These are phyloP conservation scores for Tolypocladium sp. DNA, from an alignment of 2,329 filamentous ascomycete species.

Conservation along the genomic window DNA sequence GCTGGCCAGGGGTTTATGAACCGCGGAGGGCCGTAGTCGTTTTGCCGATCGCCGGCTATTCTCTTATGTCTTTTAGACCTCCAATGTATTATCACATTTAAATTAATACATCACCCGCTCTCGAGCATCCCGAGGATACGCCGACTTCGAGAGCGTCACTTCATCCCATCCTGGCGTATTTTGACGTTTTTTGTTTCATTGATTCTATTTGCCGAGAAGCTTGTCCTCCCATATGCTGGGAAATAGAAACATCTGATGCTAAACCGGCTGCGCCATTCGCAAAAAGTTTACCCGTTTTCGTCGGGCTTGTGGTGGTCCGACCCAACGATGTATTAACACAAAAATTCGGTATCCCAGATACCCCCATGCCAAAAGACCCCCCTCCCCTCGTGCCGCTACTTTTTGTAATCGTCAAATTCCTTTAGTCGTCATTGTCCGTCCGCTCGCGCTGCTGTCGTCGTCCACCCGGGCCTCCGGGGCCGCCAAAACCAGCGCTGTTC, in stretches of 20 bases:
- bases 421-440: constrained; percentile 49
- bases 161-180: background rate
- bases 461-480: constrained; percentile 18
- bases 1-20: background rate
- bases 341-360: constrained; percentile 13
- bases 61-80: background rate
- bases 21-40: background rate
- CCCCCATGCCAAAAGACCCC: constrained; percentile 7
- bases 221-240: constrained; percentile 3
- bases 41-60: background rate
- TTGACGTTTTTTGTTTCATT: constrained; percentile 1
- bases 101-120: background rate
- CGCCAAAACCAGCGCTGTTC: constrained; percentile 29
- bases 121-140: background rate
- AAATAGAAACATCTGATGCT: constrained; percentile 21
- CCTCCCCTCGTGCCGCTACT: constrained; percentile 4
- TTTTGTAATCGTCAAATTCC: background rate
- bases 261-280: constrained; percentile 28
- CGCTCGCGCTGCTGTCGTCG: constrained; percentile 33
- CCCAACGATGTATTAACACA: constrained; percentile 22
- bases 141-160: background rate
- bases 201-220: constrained; percentile 4
- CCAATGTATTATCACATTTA: background rate
- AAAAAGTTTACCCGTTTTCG: constrained; percentile 16
- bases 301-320: constrained; percentile 7